These are phyloP conservation scores for Stipa capillata DNA, from an alignment of 176 grass and related monocot genomes.

Conservation along the genomic window DNA sequence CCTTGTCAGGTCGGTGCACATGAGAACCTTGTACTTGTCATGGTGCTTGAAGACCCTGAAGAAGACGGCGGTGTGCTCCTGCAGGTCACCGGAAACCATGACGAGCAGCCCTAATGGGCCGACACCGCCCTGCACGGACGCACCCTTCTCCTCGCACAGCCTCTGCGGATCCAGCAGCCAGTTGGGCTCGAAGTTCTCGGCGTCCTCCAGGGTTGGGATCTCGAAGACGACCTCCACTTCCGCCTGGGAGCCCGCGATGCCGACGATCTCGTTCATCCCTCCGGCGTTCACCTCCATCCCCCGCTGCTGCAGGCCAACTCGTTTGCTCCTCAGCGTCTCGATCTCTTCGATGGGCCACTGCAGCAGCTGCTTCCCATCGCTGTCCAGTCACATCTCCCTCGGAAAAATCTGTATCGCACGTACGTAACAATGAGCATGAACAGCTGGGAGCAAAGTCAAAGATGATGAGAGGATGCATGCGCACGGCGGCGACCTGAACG, in stretches of 20 bases:
- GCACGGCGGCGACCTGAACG: constrained; percentile 22
- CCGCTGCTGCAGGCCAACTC: not conserved
- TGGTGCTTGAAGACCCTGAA: constrained; percentile 56
- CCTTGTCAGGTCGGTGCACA: constrained; percentile 63
- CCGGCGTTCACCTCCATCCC: not conserved
- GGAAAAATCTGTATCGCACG: not conserved
- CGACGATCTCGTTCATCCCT: constrained; percentile 45
- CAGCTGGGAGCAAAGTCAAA: not conserved
- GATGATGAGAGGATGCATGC: not conserved
- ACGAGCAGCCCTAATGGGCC: constrained; percentile 77
- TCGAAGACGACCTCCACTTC: constrained; percentile 65
- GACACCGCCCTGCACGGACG: constrained; percentile 45
- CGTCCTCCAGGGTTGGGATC: constrained; percentile 26
- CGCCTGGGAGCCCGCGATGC: constrained; percentile 37
- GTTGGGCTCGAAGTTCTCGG: constrained; percentile 31
- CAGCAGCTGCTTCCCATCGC: not conserved
- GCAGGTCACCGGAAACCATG: constrained; percentile 43
- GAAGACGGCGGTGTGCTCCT: constrained; percentile 64
- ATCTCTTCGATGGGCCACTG: not conserved
- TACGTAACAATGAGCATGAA: not conserved
- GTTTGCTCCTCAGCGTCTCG: not conserved
- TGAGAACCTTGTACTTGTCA: constrained; percentile 32
- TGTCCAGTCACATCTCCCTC: not conserved
- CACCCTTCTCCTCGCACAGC: constrained; percentile 43
- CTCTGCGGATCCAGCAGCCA: constrained; percentile 46